Evolutionary conservation across 2,329 filamentous ascomycete genomes (phyloP), one percentile per base, ranked within the genome.

Genomic region (Rachicladosporium sp.): DNA sequence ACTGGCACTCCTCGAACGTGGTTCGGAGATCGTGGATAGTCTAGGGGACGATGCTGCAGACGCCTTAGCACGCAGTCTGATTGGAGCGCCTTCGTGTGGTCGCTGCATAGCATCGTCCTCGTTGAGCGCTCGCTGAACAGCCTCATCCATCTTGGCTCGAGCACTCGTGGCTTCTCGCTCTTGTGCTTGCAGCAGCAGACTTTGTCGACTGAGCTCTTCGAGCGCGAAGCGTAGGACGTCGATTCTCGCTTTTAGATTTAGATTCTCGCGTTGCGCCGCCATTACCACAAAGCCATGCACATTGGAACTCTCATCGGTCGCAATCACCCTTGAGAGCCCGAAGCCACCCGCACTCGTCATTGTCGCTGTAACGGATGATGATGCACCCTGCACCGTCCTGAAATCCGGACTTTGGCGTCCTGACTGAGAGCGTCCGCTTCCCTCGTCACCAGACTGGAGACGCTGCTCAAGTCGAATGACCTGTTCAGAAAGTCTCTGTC

Each of bases 401-500:
- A 3, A 33, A n/a, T 12, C 4, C 23, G 19, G 12, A 30, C 9
- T 19, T 9, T 12, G 9, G 13, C 34, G 7, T 33, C 34, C 6
- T 23, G 31, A n/a, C 12, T 34, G 21, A 36, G 19, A 4, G 30
- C 30, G 23, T 30, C 29, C 15, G 36, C 35, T 8, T 33, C 30
- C 12, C 7, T 27, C 23, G 6, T 41, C 39, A 10, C 12, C 23
- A 19, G 30, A 21, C 23, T 15, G 4, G 5, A 41, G 30, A 10
- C 37, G 35, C 29, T 41, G 33, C 31, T 42, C 31, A 31, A 70
- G 45, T 29, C 53, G 52, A 10, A 48, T 43, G 39, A 58, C 61
- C 40, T 69, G 66, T 4, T 50, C 47, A 6, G 58, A 57, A 54
- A 66, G 65, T 29, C 55, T 56, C 41, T 61, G 62, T 41, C 58